Percentiles rank a stretch among this genome's conserved stretches.
These are phyloP conservation scores for Scedosporium aurantiacum DNA, from an alignment of 2,329 filamentous ascomycete species.

Conservation along the genomic window DNA sequence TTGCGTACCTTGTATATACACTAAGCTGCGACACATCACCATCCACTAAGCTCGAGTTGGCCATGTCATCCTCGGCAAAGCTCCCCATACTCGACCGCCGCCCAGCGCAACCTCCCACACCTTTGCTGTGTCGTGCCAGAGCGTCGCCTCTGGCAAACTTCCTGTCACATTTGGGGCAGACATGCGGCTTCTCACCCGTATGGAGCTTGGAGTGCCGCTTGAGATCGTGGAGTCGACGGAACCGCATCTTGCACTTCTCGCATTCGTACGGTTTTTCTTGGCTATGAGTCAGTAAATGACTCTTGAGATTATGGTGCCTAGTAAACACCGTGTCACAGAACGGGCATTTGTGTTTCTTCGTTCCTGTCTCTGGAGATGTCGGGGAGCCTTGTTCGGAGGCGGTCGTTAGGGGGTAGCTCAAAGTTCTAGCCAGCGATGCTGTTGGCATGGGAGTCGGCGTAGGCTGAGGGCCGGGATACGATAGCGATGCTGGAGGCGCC, in stretches of 20 bases:
- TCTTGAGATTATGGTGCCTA: slow-evolving; percentile 93
- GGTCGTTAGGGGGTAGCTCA: slow-evolving; percentile 46
- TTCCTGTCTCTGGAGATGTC: slow-evolving; percentile 37
- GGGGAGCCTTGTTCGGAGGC: slow-evolving; percentile 35
- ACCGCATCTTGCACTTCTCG: slow-evolving; percentile 83
- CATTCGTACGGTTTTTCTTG: slow-evolving; percentile 97
- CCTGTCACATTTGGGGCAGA: slow-evolving; percentile 87
- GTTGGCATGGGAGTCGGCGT: slow-evolving; percentile 30
- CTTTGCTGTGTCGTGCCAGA: slow-evolving; percentile 87
- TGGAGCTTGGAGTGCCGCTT: slow-evolving; percentile 96
- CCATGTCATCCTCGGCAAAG: slow-evolving; percentile 65
- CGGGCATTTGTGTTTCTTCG: slow-evolving; percentile 91
- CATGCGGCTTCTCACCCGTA: slow-evolving; percentile 89
- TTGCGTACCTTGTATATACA: slow-evolving; percentile 10
- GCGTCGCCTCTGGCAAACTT: slow-evolving; percentile 94
- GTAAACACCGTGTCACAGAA: slow-evolving; percentile 97
- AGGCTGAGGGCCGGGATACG: slow-evolving; percentile 42
- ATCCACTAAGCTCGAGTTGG: slow-evolving; percentile 37
- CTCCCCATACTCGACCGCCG: slow-evolving; percentile 75
- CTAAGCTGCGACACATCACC: slow-evolving; percentile 45
- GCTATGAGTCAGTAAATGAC: slow-evolving; percentile 90
- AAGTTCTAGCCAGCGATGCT: slow-evolving; percentile 36
- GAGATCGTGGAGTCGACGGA: slow-evolving; percentile 83
- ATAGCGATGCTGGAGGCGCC: slow-evolving; percentile 36
- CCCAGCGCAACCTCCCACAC: slow-evolving; percentile 88